phyloP scores from a whole-genome alignment of 202 grass and related monocot species.

The Setaria viridis region DNA sequence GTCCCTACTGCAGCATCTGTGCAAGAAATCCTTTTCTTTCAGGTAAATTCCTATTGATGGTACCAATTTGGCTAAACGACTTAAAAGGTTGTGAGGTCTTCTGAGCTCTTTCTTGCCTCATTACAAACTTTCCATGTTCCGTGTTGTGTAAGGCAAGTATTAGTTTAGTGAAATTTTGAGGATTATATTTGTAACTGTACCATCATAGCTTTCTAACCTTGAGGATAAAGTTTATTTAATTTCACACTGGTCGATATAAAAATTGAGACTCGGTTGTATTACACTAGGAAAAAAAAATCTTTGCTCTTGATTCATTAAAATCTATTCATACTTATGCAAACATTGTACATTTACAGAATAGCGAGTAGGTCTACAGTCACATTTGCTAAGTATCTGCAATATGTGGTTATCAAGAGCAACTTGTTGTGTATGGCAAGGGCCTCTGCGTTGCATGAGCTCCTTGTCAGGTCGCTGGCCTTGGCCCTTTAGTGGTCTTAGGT shows the following conservation, averaged over 20 bases:
- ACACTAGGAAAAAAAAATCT: background rate
- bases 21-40: conserved; percentile 98
- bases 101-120: background rate
- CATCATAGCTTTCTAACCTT: conserved; percentile 11
- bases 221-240: background rate
- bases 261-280: conserved; percentile 10
- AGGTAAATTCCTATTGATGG: conserved; percentile 55
- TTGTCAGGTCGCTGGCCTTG: no score
- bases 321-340: background rate
- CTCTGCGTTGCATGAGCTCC: no score
- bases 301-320: conserved; percentile 20
- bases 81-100: conserved; percentile 4
- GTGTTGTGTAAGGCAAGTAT: conserved; percentile 10
- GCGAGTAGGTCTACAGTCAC: background rate
- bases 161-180: background rate
- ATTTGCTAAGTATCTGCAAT: background rate
- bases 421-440: no score
- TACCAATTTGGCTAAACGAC: background rate
- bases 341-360: background rate
- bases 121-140: conserved; percentile 11
- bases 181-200: conserved; percentile 1
- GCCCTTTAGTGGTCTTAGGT: no score
- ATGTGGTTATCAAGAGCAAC: no score
- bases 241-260: background rate
- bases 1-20: conserved; percentile 73